Evolutionary conservation across 805 yeast genomes (phyloP), one percentile per base, ranked within the genome.

Genomic region (Lipomyces starkeyi): DNA sequence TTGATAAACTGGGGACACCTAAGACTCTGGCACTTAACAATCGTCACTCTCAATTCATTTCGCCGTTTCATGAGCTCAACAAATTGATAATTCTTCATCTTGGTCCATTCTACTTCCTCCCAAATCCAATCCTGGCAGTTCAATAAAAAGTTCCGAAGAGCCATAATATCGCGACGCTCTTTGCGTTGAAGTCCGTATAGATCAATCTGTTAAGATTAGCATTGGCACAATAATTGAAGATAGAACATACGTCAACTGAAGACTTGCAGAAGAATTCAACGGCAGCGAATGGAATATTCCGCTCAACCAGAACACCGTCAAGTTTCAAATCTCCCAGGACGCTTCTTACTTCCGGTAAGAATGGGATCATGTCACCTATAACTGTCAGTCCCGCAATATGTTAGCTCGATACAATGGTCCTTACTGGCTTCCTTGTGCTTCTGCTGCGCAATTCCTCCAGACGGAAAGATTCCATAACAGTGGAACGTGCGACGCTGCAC

Each of bases 261-360:
- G 80, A 82, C 32, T 76, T 74, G 25, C 84, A 78, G 5, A 87
- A 78, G 60, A 84, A 81, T 66, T 83, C 85, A 53, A 88, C 78
- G 0, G 78, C 73, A 1, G 75, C 74, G 52, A 80, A 74, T 0
- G 84, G 82, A 52, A 87, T 81, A 11, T 80, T 77, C 5, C 81
- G 81, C 61, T 66, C 68, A 25, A 58, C 63, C 11, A 60, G 58
- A 1, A 43, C 37, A n/a, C 73, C 56, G 43, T 65, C 55, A 6
- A 43, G 58, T 17, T 59, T 64, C 13, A 59, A 5, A 5, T 13
- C 27, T 22, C 61, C 66, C 13, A 66, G 29, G 5, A 64, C 54
- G 14, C 34, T n/a, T n/a, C 22, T 11, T 9, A 64, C 22, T 32
- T 61, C 69, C 3, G 72, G 71, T 13, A 64, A 47, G 49, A 64